Base-by-base conservation (phyloP, 768 basidiomycete genomes). In the Boletellus ananas region DNA sequence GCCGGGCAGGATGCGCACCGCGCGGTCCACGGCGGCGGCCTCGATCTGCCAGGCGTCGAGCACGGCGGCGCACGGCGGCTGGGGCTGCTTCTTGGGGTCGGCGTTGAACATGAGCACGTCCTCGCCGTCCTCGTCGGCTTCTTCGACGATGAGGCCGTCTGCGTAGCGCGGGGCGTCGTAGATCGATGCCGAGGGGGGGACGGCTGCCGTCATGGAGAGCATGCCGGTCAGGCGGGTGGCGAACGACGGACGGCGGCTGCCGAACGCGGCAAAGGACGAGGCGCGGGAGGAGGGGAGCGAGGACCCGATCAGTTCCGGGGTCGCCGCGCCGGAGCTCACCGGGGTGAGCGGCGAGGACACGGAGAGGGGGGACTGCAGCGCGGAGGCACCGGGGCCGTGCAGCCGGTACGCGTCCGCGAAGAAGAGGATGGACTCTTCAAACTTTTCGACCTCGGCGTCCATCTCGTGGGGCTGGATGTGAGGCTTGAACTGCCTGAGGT, bases 1-100 rank as follows among this genome's bases (percentile, higher is more conserved):
- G 35, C 87, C 85, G 23, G 87, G 86, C 1, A 89, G 74, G 57
- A 87, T 87, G 46, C 75, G 76, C 34, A 87, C 83, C n/a, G 77
- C 74, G 54, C 81, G 79, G 57, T 85, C 79, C 51, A 83, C 76
- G 51, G 64, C 69, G 9, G 74, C 60, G 3, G 81, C 80, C 61
- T 84, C 82, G 37, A 76, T 47, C 62, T 80, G 74, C 78, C 80
- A 81, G 12, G 78, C 80, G 36, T 74, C 60, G 25, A 75, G 34
- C 20, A 14, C 7, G 18, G 29, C 29, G 2, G 29, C 7, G 29
- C 6, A 11, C 4, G 7, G 29, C 8, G 29, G 29, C 7, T 29
- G 62, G 39, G 61, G 51, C 53, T 74, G 70, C 34, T 64, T 66
- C 48, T 63, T 64, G 18, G 40, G 10, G 35, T 55, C 52, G 21